These are phyloP conservation scores for Trichoderma asperellum DNA, from an alignment of 2,329 filamentous ascomycete genomes.

Conservation along the genomic window DNA sequence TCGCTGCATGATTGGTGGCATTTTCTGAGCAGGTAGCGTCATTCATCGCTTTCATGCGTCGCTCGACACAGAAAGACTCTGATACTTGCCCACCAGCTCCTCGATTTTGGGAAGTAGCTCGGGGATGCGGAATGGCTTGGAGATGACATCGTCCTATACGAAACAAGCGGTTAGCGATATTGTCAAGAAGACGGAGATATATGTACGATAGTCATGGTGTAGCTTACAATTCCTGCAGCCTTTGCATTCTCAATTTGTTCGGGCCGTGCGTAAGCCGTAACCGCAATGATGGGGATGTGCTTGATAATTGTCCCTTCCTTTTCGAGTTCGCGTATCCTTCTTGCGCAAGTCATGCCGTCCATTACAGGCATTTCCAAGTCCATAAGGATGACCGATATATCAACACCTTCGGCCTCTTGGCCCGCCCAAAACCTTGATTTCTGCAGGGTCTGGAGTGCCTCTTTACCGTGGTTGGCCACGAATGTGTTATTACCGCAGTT, in stretches of 20 bases:
- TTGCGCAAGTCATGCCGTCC: slow-evolving; percentile 76
- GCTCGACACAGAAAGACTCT: slow-evolving; percentile 38
- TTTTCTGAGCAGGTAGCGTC: not conserved
- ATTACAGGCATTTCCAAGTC: slow-evolving; percentile 84
- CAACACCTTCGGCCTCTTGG: slow-evolving; percentile 50
- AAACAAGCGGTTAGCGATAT: not conserved
- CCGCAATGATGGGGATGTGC: slow-evolving; percentile 79
- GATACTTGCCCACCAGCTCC: slow-evolving; percentile 53
- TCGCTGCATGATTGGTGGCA: not conserved
- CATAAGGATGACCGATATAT: slow-evolving; percentile 74
- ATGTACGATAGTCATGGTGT: not conserved
- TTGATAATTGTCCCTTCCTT: slow-evolving; percentile 60
- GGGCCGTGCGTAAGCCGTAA: slow-evolving; percentile 77
- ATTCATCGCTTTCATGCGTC: slow-evolving; percentile 25
- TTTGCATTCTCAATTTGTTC: slow-evolving; percentile 75
- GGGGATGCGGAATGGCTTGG: slow-evolving; percentile 78
- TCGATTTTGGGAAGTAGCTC: slow-evolving; percentile 71
- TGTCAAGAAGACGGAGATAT: not conserved
- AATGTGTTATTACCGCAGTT: slow-evolving; percentile 63
- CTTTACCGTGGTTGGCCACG: slow-evolving; percentile 67
- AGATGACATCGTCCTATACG: slow-evolving; percentile 71
- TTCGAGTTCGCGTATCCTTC: slow-evolving; percentile 70
- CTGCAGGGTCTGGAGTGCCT: slow-evolving; percentile 62
- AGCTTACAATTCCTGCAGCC: slow-evolving; percentile 70
- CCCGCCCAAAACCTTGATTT: slow-evolving; percentile 61